A percentile compares a stretch with the other conserved stretches of the same genome.
phyloP scores from a whole-genome alignment of 148 eudicot genomes.

The Camellia japonica region DNA sequence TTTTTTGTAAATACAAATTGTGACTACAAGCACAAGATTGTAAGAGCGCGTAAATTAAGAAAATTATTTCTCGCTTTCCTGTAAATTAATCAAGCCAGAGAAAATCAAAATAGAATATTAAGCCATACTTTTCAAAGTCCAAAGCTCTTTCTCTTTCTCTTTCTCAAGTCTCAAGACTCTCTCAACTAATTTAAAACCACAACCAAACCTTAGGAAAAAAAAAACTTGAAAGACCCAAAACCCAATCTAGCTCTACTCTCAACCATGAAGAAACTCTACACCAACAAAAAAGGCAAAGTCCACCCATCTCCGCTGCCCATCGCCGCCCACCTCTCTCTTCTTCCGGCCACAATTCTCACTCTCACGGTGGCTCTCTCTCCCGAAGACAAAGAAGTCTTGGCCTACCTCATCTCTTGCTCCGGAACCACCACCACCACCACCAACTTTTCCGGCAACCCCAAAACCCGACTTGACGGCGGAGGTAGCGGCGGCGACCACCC shows the following conservation, averaged over 20 bases:
- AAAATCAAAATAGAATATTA: no score
- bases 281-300: constrained; percentile 26
- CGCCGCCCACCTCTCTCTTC: constrained; percentile 23
- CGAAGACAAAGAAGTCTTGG: constrained; percentile 28
- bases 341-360: constrained; percentile 22
- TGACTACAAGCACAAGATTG: no score
- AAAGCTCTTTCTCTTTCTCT: background rate
- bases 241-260: background rate
- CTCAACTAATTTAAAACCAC: background rate
- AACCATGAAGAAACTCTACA: constrained; percentile 26
- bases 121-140: background rate
- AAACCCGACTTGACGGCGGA: background rate
- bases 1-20: no score
- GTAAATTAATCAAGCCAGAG: no score
- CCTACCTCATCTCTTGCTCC: constrained; percentile 31
- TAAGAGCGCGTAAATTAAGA: no score
- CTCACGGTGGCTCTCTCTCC: constrained; percentile 25
- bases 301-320: constrained; percentile 31
- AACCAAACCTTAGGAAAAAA: background rate
- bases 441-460: constrained; percentile 1
- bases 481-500: constrained; percentile 19
- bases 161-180: background rate
- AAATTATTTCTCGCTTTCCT: no score
- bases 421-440: constrained; percentile 15
- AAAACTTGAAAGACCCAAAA: background rate